A percentile compares a stretch with the other conserved stretches of the same genome.
phyloP scores from a whole-genome alignment of 768 basidiomycete genomes.

The Paxillus involutus region DNA sequence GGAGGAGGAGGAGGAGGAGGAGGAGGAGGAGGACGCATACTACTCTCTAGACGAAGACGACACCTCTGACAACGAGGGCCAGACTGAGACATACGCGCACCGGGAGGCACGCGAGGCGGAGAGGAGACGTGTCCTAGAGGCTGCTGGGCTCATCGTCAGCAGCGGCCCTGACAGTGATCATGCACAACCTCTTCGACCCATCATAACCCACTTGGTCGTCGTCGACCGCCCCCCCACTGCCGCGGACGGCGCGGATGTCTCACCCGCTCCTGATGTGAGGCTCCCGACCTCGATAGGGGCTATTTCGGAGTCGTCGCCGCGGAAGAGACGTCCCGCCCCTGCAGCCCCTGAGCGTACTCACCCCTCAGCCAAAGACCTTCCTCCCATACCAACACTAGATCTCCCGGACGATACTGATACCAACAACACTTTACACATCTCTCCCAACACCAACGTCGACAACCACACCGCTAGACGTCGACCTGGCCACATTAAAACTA shows the following conservation, averaged over 20 bases:
- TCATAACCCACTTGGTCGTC: background rate
- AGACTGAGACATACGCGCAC: constrained; percentile 49
- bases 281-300: constrained; percentile 32
- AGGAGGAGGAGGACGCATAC: constrained; percentile 35
- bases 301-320: constrained; percentile 38
- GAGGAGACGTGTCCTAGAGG: constrained; percentile 79
- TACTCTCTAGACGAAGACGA: constrained; percentile 31
- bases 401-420: constrained; percentile 18
- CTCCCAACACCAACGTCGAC: constrained; percentile 2
- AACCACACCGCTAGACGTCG: background rate
- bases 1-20: constrained; percentile 24
- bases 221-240: constrained; percentile 34
- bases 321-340: constrained; percentile 27
- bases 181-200: background rate
- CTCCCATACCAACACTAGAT: constrained; percentile 44
- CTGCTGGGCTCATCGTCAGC: constrained; percentile 82
- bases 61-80: constrained; percentile 18
- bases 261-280: constrained; percentile 14
- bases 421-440: background rate
- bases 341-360: constrained; percentile 16
- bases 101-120: constrained; percentile 68
- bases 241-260: constrained; percentile 39
- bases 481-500: constrained; percentile 5
- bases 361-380: constrained; percentile 49
- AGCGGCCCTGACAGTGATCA: constrained; percentile 32